Evolutionary conservation across 106 monocot genomes (phyloP).

Genomic region (Platanthera guangdongensis): DNA sequence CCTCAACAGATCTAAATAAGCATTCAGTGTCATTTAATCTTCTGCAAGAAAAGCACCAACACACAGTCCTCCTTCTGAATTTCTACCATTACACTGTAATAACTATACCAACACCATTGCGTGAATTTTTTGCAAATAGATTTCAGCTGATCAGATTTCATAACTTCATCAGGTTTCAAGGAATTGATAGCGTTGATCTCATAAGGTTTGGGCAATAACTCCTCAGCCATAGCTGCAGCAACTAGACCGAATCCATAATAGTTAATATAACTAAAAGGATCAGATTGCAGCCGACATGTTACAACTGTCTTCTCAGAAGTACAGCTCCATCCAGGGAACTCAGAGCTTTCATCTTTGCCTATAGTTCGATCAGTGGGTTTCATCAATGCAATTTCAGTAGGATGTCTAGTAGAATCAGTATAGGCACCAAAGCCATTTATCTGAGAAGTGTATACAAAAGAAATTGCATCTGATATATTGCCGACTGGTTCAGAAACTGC

Average conservation of each 20-base stretch:
- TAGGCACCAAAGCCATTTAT: slow-evolving; percentile 14
- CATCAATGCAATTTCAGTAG: slow-evolving; percentile 4
- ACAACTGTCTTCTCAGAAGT: slow-evolving; percentile 14
- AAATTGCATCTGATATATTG: slow-evolving; percentile 4
- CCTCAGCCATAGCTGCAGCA: slow-evolving; percentile 55
- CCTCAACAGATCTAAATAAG: slow-evolving; percentile 39
- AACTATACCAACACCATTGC: slow-evolving; percentile 27
- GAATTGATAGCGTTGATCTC: slow-evolving; percentile 24
- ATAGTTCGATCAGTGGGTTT: slow-evolving; percentile 11
- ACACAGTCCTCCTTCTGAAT: slow-evolving; percentile 74
- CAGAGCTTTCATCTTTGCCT: slow-evolving; percentile 9
- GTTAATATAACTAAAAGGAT: slow-evolving; percentile 53
- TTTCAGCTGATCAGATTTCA: slow-evolving; percentile 41
- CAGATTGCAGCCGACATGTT: slow-evolving; percentile 21
- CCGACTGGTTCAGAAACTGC: slow-evolving; percentile 9
- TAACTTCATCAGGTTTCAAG: slow-evolving; percentile 41
- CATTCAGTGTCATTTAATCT: slow-evolving; percentile 40
- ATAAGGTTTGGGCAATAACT: slow-evolving; percentile 34
- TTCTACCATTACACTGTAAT: slow-evolving; percentile 37
- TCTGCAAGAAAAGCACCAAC: slow-evolving; percentile 83
- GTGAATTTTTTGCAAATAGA: slow-evolving; percentile 37
- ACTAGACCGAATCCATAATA: slow-evolving; percentile 74
- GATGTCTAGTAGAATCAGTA: neutral
- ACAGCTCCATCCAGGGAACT: neutral
- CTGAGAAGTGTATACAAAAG: slow-evolving; percentile 4